Evolutionary conservation across 2,329 filamentous ascomycete species (phyloP).

Genomic region (Cytospora piceicola): DNA sequence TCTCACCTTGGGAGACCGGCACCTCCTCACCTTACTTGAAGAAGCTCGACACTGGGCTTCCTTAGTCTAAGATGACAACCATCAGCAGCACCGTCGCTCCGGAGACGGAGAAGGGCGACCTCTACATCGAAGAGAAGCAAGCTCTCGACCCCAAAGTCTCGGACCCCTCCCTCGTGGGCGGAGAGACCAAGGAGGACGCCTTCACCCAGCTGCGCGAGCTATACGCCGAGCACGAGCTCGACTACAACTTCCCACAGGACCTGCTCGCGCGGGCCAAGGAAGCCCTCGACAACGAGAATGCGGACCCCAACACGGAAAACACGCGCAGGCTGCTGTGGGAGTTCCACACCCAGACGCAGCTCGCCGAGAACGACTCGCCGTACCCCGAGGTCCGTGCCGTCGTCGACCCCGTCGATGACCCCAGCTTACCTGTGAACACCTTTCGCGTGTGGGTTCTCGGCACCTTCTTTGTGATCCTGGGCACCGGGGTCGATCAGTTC

Average conservation of each 20-base stretch:
- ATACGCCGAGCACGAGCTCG: conserved; percentile 24
- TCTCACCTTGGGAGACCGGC: not conserved
- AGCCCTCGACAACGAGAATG: conserved; percentile 21
- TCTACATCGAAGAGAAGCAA: conserved; percentile 21
- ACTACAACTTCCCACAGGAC: conserved; percentile 22
- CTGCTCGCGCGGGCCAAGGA: conserved; percentile 15
- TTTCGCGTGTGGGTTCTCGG: conserved; percentile 60
- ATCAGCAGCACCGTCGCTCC: not conserved
- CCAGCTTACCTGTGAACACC: conserved; percentile 54
- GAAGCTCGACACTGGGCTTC: too few relatives aligned
- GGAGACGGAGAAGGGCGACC: conserved; percentile 16
- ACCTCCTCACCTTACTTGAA: too few relatives aligned
- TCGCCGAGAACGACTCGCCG: conserved; percentile 38
- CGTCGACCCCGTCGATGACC: conserved; percentile 60
- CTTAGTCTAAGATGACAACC: not conserved
- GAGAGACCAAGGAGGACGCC: conserved; percentile 10
- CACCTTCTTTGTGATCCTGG: conserved; percentile 52
- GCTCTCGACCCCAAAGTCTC: conserved; percentile 4
- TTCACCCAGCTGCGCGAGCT: conserved; percentile 21
- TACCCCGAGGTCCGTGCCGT: conserved; percentile 62
- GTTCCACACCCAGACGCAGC: conserved; percentile 21
- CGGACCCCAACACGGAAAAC: conserved; percentile 21
- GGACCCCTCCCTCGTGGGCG: conserved; percentile 2
- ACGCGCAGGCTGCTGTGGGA: conserved; percentile 20
- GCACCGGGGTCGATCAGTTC: conserved; percentile 60